Evolutionary conservation across 208 protist genomes (phyloP).

Genomic region (Phytomonas francai): DNA sequence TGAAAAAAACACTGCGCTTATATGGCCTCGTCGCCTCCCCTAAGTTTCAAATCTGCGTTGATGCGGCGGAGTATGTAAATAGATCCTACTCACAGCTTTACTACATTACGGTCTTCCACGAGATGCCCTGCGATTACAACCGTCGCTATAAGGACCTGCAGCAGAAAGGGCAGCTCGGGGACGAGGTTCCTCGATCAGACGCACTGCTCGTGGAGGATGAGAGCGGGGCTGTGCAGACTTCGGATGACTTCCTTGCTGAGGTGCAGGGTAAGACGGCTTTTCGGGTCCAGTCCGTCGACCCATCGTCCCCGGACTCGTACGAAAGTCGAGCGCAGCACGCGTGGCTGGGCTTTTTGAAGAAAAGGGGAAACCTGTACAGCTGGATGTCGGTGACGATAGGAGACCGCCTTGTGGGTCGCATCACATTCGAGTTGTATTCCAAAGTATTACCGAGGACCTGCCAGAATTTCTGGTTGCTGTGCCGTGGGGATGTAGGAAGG

Average conservation of each 20-base stretch:
- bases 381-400: constrained; percentile 68
- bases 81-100: constrained; percentile 37
- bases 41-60: constrained; percentile 63
- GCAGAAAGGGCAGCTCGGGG: not conserved
- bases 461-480: constrained; percentile 90
- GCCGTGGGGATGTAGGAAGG: constrained; percentile 49
- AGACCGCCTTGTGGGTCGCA: constrained; percentile 22
- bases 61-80: constrained; percentile 64
- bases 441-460: constrained; percentile 79
- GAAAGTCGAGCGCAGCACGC: constrained; percentile 26
- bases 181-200: not conserved
- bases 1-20: constrained; percentile 18
- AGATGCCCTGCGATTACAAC: constrained; percentile 60
- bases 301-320: constrained; percentile 42
- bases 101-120: constrained; percentile 38
- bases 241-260: constrained; percentile 33
- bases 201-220: constrained; percentile 25
- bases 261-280: constrained; percentile 43
- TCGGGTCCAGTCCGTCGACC: constrained; percentile 21
- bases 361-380: constrained; percentile 64
- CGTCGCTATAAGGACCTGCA: constrained; percentile 20
- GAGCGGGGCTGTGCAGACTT: constrained; percentile 21
- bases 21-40: constrained; percentile 50
- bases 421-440: constrained; percentile 87
- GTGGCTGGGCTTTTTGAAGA: constrained; percentile 53